Conservation (phyloP, 306 rosid genomes). For the Abrus precatorius region DNA sequence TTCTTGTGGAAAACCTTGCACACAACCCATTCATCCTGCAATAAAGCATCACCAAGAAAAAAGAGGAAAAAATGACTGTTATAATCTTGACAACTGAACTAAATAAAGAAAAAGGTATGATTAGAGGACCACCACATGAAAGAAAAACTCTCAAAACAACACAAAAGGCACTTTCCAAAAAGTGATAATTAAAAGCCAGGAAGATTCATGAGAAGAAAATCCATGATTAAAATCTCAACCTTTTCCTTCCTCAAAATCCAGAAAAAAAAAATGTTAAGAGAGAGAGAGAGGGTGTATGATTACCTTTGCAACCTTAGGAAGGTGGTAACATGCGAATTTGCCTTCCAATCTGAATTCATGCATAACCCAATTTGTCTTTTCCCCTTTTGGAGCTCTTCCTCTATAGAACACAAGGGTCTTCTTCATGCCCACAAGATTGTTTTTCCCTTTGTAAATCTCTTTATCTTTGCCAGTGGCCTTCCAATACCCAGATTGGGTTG, state of each 20-base stretch:
- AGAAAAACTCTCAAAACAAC: constrained; percentile 59
- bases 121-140: constrained; percentile 52
- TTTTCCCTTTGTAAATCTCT: constrained; percentile 73
- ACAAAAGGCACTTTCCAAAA: constrained; percentile 44
- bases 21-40: constrained; percentile 94
- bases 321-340: constrained; percentile 52
- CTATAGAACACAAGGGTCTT: constrained; percentile 89
- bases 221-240: constrained; percentile 43
- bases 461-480: constrained; percentile 94
- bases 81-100: constrained; percentile 48
- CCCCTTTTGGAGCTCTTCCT: constrained; percentile 95
- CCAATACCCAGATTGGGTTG: constrained; percentile 91
- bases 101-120: constrained; percentile 36
- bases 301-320: constrained; percentile 71
- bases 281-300: background rate
- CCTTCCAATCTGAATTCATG: constrained; percentile 87
- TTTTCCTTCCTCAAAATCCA: constrained; percentile 3
- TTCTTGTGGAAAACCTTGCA: constrained; percentile 77
- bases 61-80: background rate
- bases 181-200: background rate
- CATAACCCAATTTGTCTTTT: constrained; percentile 92
- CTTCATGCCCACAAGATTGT: constrained; percentile 82
- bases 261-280: background rate
- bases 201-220: constrained; percentile 21
- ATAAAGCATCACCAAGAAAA: background rate